Conservation (phyloP, 805 yeast genomes). For the Saccharomycopsis malanga region DNA sequence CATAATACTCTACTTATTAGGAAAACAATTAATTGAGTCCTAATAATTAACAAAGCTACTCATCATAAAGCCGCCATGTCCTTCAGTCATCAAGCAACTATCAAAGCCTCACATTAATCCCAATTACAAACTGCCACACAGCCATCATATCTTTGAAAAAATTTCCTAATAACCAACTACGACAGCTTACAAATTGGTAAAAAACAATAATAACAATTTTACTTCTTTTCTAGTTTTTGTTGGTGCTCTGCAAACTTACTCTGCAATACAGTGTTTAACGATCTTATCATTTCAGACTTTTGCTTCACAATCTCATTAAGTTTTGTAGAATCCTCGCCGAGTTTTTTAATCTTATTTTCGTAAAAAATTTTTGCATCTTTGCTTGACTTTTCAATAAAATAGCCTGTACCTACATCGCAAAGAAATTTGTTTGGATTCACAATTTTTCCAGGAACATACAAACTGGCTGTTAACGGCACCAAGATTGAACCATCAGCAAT, state of each 20-base stretch:
- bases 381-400: conserved; percentile 74
- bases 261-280: conserved; percentile 52
- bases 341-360: conserved; percentile 61
- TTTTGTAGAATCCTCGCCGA: conserved; percentile 66
- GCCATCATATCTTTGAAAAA: no score
- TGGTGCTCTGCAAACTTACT: conserved; percentile 34
- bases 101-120: no score
- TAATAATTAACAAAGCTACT: no score
- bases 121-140: no score
- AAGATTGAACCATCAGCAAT: conserved; percentile 51
- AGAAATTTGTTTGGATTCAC: conserved; percentile 60
- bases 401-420: conserved; percentile 96
- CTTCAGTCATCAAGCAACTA: no score
- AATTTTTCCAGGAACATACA: conserved; percentile 82
- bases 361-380: conserved; percentile 66
- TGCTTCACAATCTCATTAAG: conserved; percentile 68
- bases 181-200: no score
- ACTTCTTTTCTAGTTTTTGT: not conserved
- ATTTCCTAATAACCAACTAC: no score
- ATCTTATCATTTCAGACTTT: conserved; percentile 57
- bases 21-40: no score
- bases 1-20: no score
- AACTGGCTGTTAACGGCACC: conserved; percentile 82
- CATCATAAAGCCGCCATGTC: no score
- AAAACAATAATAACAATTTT: no score